phyloP scores from a whole-genome alignment of 805 yeast genomes.

The Metschnikowia henanensis region DNA sequence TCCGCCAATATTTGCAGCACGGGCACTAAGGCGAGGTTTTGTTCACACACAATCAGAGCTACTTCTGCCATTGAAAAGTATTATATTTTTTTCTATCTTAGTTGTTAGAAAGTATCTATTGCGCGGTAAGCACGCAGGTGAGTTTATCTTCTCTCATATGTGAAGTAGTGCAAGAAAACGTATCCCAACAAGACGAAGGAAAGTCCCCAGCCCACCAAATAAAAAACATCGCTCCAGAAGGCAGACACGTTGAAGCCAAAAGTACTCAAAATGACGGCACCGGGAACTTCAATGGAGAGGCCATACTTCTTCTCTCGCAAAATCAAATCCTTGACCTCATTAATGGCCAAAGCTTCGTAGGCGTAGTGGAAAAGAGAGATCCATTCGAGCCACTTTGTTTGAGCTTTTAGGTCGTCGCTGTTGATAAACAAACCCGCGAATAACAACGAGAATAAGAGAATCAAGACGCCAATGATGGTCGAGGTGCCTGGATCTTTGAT shows the following conservation, averaged over 20 bases:
- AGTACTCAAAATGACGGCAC: slow-evolving; percentile 93
- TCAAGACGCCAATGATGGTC: slow-evolving; percentile 81
- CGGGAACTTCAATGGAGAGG: slow-evolving; percentile 92
- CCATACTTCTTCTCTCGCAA: slow-evolving; percentile 90
- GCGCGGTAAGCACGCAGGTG: neutral
- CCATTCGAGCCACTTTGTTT: slow-evolving; percentile 74
- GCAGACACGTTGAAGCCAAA: slow-evolving; percentile 91
- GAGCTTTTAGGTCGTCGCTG: slow-evolving; percentile 56
- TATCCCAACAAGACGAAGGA: slow-evolving; percentile 71
- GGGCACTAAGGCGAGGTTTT: no score
- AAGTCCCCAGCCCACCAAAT: slow-evolving; percentile 56
- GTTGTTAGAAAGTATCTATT: neutral
- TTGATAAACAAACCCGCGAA: slow-evolving; percentile 95
- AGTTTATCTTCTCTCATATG: slow-evolving; percentile 67
- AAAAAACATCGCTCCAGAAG: slow-evolving; percentile 61
- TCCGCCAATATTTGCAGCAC: no score
- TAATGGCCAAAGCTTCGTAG: slow-evolving; percentile 87
- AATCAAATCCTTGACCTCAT: slow-evolving; percentile 86
- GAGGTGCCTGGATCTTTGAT: slow-evolving; percentile 92
- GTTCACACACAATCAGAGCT: no score
- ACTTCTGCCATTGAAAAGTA: neutral
- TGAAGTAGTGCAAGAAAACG: slow-evolving; percentile 65
- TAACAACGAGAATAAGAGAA: slow-evolving; percentile 78
- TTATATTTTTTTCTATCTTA: neutral
- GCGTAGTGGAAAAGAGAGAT: slow-evolving; percentile 94